A percentile compares a stretch with the other conserved stretches of the same genome.
These are phyloP conservation scores for Candida albicans DNA, from an alignment of 1,139 yeast genomes.

Conservation along the genomic window DNA sequence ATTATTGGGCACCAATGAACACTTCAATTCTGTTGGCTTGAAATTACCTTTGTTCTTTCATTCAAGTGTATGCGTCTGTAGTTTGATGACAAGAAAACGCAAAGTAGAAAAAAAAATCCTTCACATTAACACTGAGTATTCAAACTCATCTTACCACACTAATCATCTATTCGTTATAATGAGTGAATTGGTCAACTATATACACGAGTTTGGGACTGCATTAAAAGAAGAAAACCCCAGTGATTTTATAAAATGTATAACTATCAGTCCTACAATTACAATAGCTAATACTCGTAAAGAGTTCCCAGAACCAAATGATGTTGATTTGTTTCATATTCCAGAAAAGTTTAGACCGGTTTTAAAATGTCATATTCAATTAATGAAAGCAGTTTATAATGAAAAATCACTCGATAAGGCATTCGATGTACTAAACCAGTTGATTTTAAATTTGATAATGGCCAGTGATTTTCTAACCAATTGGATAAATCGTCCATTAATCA, in stretches of 20 bases:
- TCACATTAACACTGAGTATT: neutral
- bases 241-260: constrained; percentile 26
- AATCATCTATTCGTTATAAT: constrained; percentile 7
- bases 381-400: constrained; percentile 37
- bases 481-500: constrained; percentile 62
- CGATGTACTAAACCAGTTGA: constrained; percentile 39
- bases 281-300: constrained; percentile 24
- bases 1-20: no score
- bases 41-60: no score
- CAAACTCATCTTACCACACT: neutral
- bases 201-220: constrained; percentile 18
- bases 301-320: constrained; percentile 40
- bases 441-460: constrained; percentile 53
- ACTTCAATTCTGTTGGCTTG: no score
- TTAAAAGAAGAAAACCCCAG: constrained; percentile 21
- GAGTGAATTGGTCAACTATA: constrained; percentile 17
- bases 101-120: neutral
- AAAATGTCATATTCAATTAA: constrained; percentile 33
- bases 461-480: constrained; percentile 66
- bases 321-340: constrained; percentile 38
- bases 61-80: no score
- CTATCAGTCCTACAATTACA: constrained; percentile 35
- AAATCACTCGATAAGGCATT: constrained; percentile 43
- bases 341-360: constrained; percentile 41
- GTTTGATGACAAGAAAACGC: no score